Base-by-base conservation (phyloP, 768 basidiomycete genomes). In the Lactifluus volemus region DNA sequence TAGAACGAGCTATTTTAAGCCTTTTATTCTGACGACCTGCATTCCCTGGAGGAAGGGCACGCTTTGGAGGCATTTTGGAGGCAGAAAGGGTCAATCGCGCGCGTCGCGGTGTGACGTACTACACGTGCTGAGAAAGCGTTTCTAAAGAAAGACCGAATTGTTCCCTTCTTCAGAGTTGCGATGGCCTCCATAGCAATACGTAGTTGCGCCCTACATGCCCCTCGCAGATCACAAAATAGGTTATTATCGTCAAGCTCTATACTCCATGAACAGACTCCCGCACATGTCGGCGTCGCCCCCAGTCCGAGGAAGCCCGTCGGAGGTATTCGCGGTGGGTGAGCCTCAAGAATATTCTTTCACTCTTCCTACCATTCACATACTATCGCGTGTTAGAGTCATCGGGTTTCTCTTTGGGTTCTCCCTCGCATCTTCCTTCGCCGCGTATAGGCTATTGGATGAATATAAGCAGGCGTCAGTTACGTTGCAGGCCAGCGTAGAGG, bases 321-420 rank as follows among this genome's bases (percentile, higher is more conserved):
- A 48, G 76, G 74, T 11, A 76, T 77, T 68, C 73, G 76, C 44
- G 76, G 76, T 64, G 74, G 76, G 76, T 77, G 60, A 63, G 73
- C 70, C 41, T 54, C 48, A 21, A 32, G n/a, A 48, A 47, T 21
- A 30, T 34, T 30, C n/a, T 50, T 21, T 36, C 32, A 5, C 55
- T 34, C 29, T n/a, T 21, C 49, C 4, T 21, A 21, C 30, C 48
- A 5, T 30, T 49, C 32, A 49, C 38, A 41, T 19, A 32, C 2
- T 53, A 0, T 32, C n/a, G 30, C 44, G 10, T 19, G n/a, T 17
- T 66, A 92, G 90, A 52, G 83, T 92, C 57, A 80, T 92, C 45
- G 91, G 91, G 0, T 92, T 93, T 70, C 72, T 97, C 39, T 84
- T 94, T 66, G 94, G 92, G 1, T 95, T 96, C 76, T 93, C 93